These are phyloP conservation scores for Elasticomyces elasticus DNA, from an alignment of 495 filamentous ascomycete species.

Conservation along the genomic window DNA sequence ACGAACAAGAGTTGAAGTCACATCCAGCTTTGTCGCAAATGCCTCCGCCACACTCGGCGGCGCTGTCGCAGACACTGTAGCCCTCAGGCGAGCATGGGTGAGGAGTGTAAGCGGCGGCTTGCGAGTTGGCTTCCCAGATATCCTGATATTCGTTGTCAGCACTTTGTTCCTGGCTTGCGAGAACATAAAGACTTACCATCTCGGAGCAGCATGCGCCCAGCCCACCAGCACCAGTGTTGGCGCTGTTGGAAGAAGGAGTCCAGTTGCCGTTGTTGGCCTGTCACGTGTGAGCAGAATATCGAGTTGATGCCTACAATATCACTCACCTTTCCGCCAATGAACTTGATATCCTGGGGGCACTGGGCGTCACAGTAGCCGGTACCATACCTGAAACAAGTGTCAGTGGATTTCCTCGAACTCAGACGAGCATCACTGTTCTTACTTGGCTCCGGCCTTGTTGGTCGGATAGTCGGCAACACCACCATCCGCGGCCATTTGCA, in stretches of 20 bases:
- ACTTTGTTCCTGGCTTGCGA: no score
- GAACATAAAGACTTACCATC: slow-evolving; percentile 1
- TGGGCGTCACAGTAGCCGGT: slow-evolving; percentile 65
- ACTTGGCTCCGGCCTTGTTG: slow-evolving; percentile 51
- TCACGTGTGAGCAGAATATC: neutral
- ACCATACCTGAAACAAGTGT: no score
- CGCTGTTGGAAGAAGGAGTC: slow-evolving; percentile 11
- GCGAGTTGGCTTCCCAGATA: slow-evolving; percentile 21
- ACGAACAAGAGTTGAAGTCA: slow-evolving; percentile 49
- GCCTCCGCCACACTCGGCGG: slow-evolving; percentile 41
- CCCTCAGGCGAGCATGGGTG: slow-evolving; percentile 25
- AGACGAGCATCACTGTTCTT: slow-evolving; percentile 27
- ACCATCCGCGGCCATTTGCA: slow-evolving; percentile 50
- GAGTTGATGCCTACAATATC: neutral
- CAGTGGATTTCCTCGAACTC: no score
- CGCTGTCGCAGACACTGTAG: slow-evolving; percentile 38
- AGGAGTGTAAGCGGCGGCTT: slow-evolving; percentile 29
- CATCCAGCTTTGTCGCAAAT: slow-evolving; percentile 60
- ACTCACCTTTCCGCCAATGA: slow-evolving; percentile 44
- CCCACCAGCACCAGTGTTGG: slow-evolving; percentile 16
- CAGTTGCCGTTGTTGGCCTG: slow-evolving; percentile 26
- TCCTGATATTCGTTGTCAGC: slow-evolving; percentile 14
- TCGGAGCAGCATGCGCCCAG: slow-evolving; percentile 17
- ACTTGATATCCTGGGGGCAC: slow-evolving; percentile 43
- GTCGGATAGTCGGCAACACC: slow-evolving; percentile 37